These are phyloP conservation scores for Bacidia gigantensis DNA, from an alignment of 495 filamentous ascomycete genomes.

Conservation along the genomic window DNA sequence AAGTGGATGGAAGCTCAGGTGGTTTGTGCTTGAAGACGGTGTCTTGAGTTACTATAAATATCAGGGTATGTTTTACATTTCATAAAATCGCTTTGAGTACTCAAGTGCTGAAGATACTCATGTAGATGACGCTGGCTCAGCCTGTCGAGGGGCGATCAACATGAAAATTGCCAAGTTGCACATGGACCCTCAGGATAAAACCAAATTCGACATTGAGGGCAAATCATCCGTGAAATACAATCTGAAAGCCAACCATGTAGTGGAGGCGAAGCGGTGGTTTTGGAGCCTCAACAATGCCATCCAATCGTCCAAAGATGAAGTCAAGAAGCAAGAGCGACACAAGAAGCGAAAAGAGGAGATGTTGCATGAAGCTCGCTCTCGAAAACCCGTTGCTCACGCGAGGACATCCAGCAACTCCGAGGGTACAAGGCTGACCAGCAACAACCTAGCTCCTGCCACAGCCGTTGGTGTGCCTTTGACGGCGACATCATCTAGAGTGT, in stretches of 20 bases:
- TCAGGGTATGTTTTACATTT: conserved; percentile 42
- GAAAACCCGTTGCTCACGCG: conserved; percentile 22
- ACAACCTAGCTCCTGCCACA: conserved; percentile 26
- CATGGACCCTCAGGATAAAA: conserved; percentile 95
- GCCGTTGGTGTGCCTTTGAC: conserved; percentile 30
- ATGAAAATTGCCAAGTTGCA: conserved; percentile 90
- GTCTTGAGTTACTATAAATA: conserved; percentile 99
- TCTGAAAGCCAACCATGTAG: conserved; percentile 89
- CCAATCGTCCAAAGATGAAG: conserved; percentile 95
- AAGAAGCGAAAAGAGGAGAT: conserved; percentile 59
- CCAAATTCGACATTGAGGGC: conserved; percentile 89
- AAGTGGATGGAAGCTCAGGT: conserved; percentile 85
- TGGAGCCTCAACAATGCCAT: conserved; percentile 99
- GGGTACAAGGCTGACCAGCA: conserved; percentile 26
- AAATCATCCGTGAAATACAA: conserved; percentile 99
- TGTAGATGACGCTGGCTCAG: conserved; percentile 74
- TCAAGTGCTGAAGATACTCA: neutral
- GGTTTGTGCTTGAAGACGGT: conserved; percentile 96
- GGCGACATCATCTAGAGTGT: conserved; percentile 36
- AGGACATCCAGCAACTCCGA: conserved; percentile 22
- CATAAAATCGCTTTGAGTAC: neutral
- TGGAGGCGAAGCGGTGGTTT: conserved; percentile 88
- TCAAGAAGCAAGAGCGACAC: conserved; percentile 69
- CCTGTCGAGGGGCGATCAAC: conserved; percentile 94
- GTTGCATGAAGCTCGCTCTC: conserved; percentile 55